Percentiles rank a stretch among this genome's conserved stretches.
phyloP scores from a whole-genome alignment of 345 rosid species.

The Turritis glabra region DNA sequence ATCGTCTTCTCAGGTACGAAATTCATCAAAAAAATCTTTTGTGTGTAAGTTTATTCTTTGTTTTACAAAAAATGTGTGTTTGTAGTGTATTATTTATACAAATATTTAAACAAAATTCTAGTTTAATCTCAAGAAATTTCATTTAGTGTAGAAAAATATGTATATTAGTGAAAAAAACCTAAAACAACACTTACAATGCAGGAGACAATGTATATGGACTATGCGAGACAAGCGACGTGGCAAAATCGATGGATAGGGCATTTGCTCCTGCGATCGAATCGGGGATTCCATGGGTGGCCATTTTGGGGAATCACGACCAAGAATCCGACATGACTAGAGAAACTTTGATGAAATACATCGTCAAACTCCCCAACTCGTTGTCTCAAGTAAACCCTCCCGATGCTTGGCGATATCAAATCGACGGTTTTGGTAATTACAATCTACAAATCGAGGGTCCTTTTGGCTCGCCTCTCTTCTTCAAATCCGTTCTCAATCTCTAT shows the following conservation, averaged over 20 bases:
- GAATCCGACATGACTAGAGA: conserved; percentile 77
- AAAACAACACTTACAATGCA: no score
- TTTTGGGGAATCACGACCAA: conserved; percentile 92
- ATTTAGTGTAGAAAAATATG: no score
- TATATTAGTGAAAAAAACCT: no score
- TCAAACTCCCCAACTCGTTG: conserved; percentile 58
- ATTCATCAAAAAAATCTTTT: no score
- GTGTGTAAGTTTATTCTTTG: no score
- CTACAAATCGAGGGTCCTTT: conserved; percentile 68
- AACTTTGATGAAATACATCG: conserved; percentile 79
- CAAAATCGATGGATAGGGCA: conserved; percentile 62
- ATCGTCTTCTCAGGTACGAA: conserved; percentile 76
- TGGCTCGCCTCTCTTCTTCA: conserved; percentile 68
- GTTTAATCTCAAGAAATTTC: no score
- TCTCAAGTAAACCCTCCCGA: conserved; percentile 70
- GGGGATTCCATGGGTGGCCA: conserved; percentile 83
- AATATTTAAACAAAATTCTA: no score
- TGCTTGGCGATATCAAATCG: conserved; percentile 45
- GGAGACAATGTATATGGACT: conserved; percentile 77
- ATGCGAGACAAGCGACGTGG: conserved; percentile 63
- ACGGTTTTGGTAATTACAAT: conserved; percentile 94
- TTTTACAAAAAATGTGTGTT: no score
- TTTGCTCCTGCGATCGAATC: conserved; percentile 79
- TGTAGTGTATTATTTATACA: no score
- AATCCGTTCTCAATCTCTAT: conserved; percentile 82